Evolutionary conservation across 306 rosid species (phyloP), one percentile per base, ranked within the genome.

Genomic region (Prunus kanzakura): DNA sequence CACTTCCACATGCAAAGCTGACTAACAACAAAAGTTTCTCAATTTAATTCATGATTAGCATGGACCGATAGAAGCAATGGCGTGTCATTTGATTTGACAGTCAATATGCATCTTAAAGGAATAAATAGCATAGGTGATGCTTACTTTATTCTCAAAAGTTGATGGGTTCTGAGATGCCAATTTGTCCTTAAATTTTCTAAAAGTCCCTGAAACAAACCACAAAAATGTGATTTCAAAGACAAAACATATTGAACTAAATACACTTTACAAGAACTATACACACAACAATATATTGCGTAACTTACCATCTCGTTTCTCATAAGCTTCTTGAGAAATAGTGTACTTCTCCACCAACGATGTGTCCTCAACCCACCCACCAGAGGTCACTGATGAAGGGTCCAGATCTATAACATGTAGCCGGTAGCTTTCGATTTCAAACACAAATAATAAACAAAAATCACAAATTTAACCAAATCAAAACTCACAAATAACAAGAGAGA

Each of bases 301-400:
- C 61, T 76, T 83, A 83, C 98, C 97, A 78, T 85, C 89, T 66
- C 87, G 96, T 79, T 92, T 90, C 49, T 77, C 81, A 75, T 89
- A 95, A 56, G 89, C 96, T 87, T 92, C 97, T 65, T 94, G 95
- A 1, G 98, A 91, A 75, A 94, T 92, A 30, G 84, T 67, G 72
- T 84, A 94, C 80, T 94, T 92, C 79, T 95, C 96, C 14, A 95
- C 98, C 77, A 92, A 76, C 6, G 98, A 92, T 71, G 96, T 95
- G 82, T 95, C 96, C 87, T 95, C 98, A 38, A 92, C 84, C 98
- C 98, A 95, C 63, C 98, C 97, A 69, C 98, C 97, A 20, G 97
- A 88, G 5, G 97, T 89, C 64, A 95, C 86, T 60, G 98, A 95
- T 10, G 96, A 74, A 27, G 98, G 97, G 70, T 95, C 97, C 78